Percentiles rank a stretch among this genome's conserved stretches.
These are phyloP conservation scores for Mycena galopus DNA, from an alignment of 768 basidiomycete species.

Conservation along the genomic window DNA sequence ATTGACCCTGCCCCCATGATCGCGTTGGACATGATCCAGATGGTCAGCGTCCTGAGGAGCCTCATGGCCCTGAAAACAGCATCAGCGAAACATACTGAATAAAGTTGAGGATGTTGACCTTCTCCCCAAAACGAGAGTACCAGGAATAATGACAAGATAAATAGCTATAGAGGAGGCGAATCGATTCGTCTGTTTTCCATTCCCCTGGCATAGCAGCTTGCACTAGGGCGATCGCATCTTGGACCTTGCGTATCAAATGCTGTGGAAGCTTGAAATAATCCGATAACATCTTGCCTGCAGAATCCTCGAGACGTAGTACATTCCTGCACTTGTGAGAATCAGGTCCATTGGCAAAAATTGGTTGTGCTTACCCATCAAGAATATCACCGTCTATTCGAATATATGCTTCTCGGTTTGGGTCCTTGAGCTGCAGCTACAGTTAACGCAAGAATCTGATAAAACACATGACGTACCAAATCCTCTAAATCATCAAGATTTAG, in stretches of 20 bases:
- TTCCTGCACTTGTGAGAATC: not conserved
- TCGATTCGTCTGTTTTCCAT: not conserved
- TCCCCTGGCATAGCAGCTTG: slow-evolving; percentile 4
- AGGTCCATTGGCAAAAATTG: not conserved
- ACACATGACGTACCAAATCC: not conserved
- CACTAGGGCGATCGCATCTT: not conserved
- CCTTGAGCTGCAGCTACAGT: not conserved
- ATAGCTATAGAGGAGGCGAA: not conserved
- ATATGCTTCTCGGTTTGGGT: not conserved
- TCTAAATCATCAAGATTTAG: not conserved
- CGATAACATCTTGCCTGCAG: not conserved
- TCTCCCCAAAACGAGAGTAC: not conserved
- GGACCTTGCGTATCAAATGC: not conserved
- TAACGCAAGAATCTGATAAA: not conserved
- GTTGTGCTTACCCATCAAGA: not conserved
- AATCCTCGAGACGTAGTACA: not conserved
- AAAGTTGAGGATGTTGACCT: not conserved
- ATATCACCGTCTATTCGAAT: not conserved
- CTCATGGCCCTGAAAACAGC: not conserved
- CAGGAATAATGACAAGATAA: not conserved
- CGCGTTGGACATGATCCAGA: not conserved
- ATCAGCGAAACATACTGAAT: not conserved
- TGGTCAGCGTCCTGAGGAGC: not conserved
- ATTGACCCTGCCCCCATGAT: slow-evolving; percentile 1
- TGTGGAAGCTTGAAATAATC: not conserved